Evolutionary conservation across 202 grass and related monocot genomes (phyloP).

Genomic region (Elaeis oleifera): DNA sequence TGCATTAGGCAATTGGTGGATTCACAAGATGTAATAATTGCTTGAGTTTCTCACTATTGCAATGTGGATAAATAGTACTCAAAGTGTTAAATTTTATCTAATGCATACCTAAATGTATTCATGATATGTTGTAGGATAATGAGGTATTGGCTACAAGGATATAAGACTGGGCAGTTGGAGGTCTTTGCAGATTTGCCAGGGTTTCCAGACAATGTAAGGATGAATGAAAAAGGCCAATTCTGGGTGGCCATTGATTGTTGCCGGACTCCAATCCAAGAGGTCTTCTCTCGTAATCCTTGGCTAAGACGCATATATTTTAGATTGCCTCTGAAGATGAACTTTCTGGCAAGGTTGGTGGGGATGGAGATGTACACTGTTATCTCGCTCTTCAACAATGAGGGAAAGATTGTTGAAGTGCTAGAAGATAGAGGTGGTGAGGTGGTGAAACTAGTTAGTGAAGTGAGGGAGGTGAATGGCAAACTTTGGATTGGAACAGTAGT

Average conservation of each 20-base stretch:
- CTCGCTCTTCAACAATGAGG: constrained; percentile 55
- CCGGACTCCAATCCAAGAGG: constrained; percentile 52
- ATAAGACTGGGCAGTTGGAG: constrained; percentile 42
- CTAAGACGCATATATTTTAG: constrained; percentile 66
- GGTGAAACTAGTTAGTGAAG: constrained; percentile 82
- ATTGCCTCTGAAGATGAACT: constrained; percentile 54
- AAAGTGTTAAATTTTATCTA: too few relatives aligned
- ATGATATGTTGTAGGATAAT: constrained; percentile 40
- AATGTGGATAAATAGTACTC: too few relatives aligned
- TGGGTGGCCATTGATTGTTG: constrained; percentile 96
- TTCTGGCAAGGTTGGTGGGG: constrained; percentile 42
- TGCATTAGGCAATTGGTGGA: too few relatives aligned
- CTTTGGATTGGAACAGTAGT: constrained; percentile 89
- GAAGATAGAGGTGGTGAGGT: constrained; percentile 74
- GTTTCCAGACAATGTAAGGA: constrained; percentile 78
- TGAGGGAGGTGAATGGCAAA: constrained; percentile 61
- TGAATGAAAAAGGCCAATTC: constrained; percentile 55
- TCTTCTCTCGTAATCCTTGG: constrained; percentile 72
- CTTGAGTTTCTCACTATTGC: too few relatives aligned
- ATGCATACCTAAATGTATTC: too few relatives aligned
- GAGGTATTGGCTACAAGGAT: constrained; percentile 76
- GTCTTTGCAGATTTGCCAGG: constrained; percentile 72
- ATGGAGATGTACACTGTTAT: constrained; percentile 68
- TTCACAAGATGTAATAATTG: too few relatives aligned
- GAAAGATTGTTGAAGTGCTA: constrained; percentile 57